phyloP scores from a whole-genome alignment of 768 basidiomycete species.

The Pisolithus microcarpus region DNA sequence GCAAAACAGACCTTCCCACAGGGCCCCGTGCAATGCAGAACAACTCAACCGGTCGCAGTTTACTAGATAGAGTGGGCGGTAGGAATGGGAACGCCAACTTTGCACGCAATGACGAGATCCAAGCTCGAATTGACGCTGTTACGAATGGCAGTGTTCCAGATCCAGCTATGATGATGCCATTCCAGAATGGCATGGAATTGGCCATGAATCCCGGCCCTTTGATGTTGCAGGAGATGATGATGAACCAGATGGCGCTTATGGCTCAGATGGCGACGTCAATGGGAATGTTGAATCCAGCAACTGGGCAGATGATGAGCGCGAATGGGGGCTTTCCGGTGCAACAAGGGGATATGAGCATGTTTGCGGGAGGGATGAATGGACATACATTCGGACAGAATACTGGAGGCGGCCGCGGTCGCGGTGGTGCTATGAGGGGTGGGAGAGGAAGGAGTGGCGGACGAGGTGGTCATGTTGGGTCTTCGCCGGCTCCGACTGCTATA shows the following conservation, averaged over 20 bases:
- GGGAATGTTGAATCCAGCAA: slow-evolving; percentile 62
- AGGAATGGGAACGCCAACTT: slow-evolving; percentile 30
- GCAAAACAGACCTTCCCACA: slow-evolving; percentile 72
- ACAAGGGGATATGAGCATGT: slow-evolving; percentile 45
- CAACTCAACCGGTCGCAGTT: slow-evolving; percentile 42
- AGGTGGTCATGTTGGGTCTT: slow-evolving; percentile 33
- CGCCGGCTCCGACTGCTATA: slow-evolving; percentile 17
- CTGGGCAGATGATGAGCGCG: slow-evolving; percentile 49
- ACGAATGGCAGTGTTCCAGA: slow-evolving; percentile 41
- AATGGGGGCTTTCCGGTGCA: slow-evolving; percentile 56
- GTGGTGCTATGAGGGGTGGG: slow-evolving; percentile 41
- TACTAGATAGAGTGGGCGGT: slow-evolving; percentile 78
- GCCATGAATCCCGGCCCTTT: slow-evolving; percentile 52
- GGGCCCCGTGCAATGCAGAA: slow-evolving; percentile 78
- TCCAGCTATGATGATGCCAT: slow-evolving; percentile 39
- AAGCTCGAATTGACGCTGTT: slow-evolving; percentile 73
- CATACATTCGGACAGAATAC: slow-evolving; percentile 17
- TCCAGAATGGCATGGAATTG: slow-evolving; percentile 38
- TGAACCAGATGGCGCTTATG: slow-evolving; percentile 91
- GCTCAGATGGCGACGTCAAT: slow-evolving; percentile 83
- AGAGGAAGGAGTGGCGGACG: slow-evolving; percentile 41
- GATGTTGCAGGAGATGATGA: slow-evolving; percentile 83
- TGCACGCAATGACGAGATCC: slow-evolving; percentile 58
- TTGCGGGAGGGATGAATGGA: slow-evolving; percentile 23
- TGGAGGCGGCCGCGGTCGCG: slow-evolving; percentile 17